phyloP scores from a whole-genome alignment of 768 basidiomycete genomes.

The Sarcomyxa edulis region DNA sequence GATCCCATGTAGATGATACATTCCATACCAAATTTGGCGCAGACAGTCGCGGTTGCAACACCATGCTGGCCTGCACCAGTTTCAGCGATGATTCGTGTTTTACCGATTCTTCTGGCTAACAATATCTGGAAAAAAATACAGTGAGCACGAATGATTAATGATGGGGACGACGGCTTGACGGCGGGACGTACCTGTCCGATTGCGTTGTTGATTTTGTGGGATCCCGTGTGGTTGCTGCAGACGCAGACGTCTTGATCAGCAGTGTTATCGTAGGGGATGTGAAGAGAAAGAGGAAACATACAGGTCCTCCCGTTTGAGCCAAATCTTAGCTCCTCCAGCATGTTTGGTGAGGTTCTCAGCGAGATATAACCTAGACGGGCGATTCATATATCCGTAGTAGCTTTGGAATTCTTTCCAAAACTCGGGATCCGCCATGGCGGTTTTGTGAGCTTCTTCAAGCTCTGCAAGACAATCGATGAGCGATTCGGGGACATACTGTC shows the following conservation, averaged over 20 bases:
- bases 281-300: constrained; percentile 25
- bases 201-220: constrained; percentile 99
- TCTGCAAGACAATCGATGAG: constrained; percentile 90
- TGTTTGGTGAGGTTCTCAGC: constrained; percentile 88
- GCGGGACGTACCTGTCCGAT: constrained; percentile 72
- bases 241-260: constrained; percentile 6
- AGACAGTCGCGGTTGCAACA: constrained; percentile 97
- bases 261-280: background rate
- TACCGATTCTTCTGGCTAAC: constrained; percentile 89
- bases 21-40: constrained; percentile 93
- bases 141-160: background rate
- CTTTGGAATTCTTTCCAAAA: constrained; percentile 92
- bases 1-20: constrained; percentile 98
- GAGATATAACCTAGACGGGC: constrained; percentile 87
- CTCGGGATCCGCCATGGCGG: constrained; percentile 79
- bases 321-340: constrained; percentile 91
- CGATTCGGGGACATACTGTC: constrained; percentile 96
- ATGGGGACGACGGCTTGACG: background rate
- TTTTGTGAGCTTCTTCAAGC: constrained; percentile 85
- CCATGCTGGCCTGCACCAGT: constrained; percentile 99
- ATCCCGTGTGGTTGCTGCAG: constrained; percentile 90
- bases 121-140: constrained; percentile 57
- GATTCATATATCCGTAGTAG: constrained; percentile 90
- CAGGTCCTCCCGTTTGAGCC: constrained; percentile 96
- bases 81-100: constrained; percentile 96